Evolutionary conservation across 148 eudicot genomes (phyloP).

Genomic region (Rhododendron mucronatum): DNA sequence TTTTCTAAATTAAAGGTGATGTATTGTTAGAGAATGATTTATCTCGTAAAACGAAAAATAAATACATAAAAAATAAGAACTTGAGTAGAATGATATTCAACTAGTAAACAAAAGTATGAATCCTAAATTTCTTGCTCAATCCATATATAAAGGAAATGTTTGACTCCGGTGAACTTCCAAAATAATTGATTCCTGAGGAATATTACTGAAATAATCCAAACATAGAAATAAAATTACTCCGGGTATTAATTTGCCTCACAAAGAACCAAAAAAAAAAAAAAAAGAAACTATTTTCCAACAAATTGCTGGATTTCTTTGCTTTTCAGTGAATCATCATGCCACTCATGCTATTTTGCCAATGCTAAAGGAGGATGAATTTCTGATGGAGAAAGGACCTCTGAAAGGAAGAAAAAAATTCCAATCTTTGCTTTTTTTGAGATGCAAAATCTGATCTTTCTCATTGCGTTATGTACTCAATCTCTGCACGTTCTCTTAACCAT

Average conservation of each 20-base stretch:
- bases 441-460: neutral
- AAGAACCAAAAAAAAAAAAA: neutral
- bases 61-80: too few relatives aligned
- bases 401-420: neutral
- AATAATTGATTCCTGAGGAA: neutral
- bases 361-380: neutral
- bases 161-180: neutral
- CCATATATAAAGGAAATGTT: neutral
- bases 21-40: too few relatives aligned
- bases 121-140: too few relatives aligned
- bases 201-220: neutral
- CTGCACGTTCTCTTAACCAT: constrained; percentile 76
- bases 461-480: constrained; percentile 46
- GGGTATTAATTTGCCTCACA: neutral
- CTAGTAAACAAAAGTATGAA: neutral
- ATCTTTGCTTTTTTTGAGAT: neutral
- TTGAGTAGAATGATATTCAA: too few relatives aligned
- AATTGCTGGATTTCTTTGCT: neutral
- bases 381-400: neutral
- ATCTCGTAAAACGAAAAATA: too few relatives aligned
- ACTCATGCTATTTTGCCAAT: neutral
- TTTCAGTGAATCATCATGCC: neutral
- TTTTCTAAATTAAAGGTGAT: too few relatives aligned
- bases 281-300: neutral
- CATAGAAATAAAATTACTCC: neutral